Conservation (phyloP, 2,329 filamentous ascomycete species). For the Fonsecaea erecta region DNA sequence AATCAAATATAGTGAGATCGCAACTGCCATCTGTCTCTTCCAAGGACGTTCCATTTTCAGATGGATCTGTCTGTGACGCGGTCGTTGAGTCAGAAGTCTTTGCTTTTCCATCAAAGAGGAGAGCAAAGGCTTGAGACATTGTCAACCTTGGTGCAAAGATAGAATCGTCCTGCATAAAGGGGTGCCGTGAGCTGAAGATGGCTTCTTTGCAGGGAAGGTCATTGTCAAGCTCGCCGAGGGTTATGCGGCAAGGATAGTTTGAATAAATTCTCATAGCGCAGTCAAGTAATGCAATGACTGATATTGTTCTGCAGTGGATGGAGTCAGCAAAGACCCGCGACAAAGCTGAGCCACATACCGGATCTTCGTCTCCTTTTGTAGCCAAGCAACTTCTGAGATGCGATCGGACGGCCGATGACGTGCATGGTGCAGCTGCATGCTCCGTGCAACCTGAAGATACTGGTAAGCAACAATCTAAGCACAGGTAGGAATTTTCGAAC, state of each 20-base stretch:
- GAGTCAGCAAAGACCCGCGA: background rate
- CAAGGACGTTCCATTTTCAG: background rate
- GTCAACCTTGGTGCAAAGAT: slow-evolving; percentile 45
- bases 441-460: slow-evolving; percentile 44
- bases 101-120: slow-evolving; percentile 43
- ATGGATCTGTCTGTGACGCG: slow-evolving; percentile 3
- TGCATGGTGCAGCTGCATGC: slow-evolving; percentile 45
- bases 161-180: slow-evolving; percentile 49
- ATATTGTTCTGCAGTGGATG: slow-evolving; percentile 43
- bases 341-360: slow-evolving; percentile 40
- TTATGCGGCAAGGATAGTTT: slow-evolving; percentile 51
- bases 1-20: slow-evolving; percentile 45
- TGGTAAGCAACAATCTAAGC: background rate
- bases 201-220: slow-evolving; percentile 51
- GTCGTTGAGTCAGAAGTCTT: slow-evolving; percentile 24
- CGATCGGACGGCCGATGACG: slow-evolving; percentile 47
- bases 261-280: slow-evolving; percentile 53
- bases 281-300: slow-evolving; percentile 49
- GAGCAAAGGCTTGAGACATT: slow-evolving; percentile 46
- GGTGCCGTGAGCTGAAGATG: slow-evolving; percentile 48
- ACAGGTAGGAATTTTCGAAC: slow-evolving; percentile 36
- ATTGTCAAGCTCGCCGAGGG: slow-evolving; percentile 48
- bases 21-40: slow-evolving; percentile 26
- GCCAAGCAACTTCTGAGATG: slow-evolving; percentile 48
- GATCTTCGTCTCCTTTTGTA: slow-evolving; percentile 51